Evolutionary conservation across 2,329 filamentous ascomycete genomes (phyloP).

Genomic region (Colletotrichum cuscutae): DNA sequence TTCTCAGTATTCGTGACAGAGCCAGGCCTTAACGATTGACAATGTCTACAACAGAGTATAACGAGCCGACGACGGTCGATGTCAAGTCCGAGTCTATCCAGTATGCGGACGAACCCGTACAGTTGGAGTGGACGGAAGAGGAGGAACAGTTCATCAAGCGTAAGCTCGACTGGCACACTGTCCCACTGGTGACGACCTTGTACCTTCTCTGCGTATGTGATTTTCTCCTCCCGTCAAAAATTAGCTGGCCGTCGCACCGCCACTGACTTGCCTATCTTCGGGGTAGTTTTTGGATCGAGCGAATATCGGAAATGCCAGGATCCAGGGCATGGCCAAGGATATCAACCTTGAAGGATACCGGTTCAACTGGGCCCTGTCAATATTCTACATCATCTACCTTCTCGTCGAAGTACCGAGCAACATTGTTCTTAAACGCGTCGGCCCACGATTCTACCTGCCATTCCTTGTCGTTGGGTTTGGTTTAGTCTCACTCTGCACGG

Average conservation of each 20-base stretch:
- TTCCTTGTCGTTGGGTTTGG: slow-evolving; percentile 66
- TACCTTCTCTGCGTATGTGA: slow-evolving; percentile 64
- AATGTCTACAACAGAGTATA: background rate
- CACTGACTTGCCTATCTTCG: background rate
- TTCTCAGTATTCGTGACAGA: background rate
- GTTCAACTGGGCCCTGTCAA: slow-evolving; percentile 68
- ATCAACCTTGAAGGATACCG: slow-evolving; percentile 58
- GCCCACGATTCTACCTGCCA: slow-evolving; percentile 63
- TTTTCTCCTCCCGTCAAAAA: slow-evolving; percentile 20
- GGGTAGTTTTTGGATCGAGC: slow-evolving; percentile 43
- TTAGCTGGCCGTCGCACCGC: background rate
- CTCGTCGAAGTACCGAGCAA: slow-evolving; percentile 66
- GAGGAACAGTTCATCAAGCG: slow-evolving; percentile 60
- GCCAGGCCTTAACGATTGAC: background rate
- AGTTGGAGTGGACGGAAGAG: slow-evolving; percentile 55
- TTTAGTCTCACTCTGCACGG: slow-evolving; percentile 62
- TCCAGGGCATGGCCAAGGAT: slow-evolving; percentile 62
- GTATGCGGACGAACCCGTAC: background rate
- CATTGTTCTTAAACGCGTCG: slow-evolving; percentile 63
- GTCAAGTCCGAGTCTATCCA: background rate
- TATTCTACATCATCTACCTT: slow-evolving; percentile 68
- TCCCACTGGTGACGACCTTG: slow-evolving; percentile 62
- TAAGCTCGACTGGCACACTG: slow-evolving; percentile 63
- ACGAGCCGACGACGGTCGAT: background rate
- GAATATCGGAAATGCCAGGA: slow-evolving; percentile 66